A percentile compares a stretch with the other conserved stretches of the same genome.
phyloP scores from a whole-genome alignment of 805 yeast species.

The Candida glaebosa region DNA sequence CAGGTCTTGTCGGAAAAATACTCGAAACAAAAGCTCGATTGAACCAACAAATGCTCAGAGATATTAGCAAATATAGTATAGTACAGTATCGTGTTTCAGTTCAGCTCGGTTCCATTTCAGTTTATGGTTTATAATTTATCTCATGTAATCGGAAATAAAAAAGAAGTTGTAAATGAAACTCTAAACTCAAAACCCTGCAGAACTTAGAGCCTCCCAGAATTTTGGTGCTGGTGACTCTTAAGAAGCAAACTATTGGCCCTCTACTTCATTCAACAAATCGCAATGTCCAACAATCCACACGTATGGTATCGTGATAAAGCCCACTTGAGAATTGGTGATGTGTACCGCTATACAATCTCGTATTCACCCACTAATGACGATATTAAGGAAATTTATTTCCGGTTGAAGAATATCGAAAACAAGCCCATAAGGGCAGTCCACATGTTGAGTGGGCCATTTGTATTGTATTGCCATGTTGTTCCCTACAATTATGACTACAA shows the following conservation, averaged over 20 bases:
- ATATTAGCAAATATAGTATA: too few relatives aligned
- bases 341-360: constrained; percentile 28
- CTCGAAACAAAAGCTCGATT: constrained; percentile 9
- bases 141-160: too few relatives aligned
- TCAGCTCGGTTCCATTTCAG: too few relatives aligned
- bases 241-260: too few relatives aligned
- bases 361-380: constrained; percentile 19
- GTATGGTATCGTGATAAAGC: constrained; percentile 38
- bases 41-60: too few relatives aligned
- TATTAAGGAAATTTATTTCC: constrained; percentile 23
- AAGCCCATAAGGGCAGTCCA: constrained; percentile 39
- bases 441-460: constrained; percentile 40
- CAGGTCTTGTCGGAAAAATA: constrained; percentile 19
- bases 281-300: constrained; percentile 10
- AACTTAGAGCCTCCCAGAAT: neutral
- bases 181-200: neutral
- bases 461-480: constrained; percentile 41
- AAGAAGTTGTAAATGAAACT: too few relatives aligned
- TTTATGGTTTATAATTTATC: neutral
- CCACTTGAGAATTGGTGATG: constrained; percentile 35
- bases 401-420: constrained; percentile 38
- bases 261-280: too few relatives aligned
- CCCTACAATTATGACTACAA: constrained; percentile 32
- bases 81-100: too few relatives aligned
- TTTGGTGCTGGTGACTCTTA: neutral